Evolutionary conservation across 441 rosid genomes (phyloP).

Genomic region (Codiaeum variegatum): DNA sequence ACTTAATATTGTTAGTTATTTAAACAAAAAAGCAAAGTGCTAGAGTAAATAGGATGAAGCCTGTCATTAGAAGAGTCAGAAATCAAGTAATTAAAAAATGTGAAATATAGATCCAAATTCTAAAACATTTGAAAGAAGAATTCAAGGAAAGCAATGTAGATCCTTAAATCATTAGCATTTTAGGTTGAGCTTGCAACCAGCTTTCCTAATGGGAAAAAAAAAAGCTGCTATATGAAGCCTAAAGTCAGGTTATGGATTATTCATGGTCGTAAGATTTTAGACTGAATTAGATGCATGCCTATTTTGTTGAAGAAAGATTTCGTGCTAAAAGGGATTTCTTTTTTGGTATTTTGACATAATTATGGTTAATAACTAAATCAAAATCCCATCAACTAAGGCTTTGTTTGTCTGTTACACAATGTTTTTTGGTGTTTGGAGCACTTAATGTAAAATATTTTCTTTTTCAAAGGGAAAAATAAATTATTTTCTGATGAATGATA

Average conservation of each 20-base stretch:
- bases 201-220: not conserved
- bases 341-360: too few species aligned
- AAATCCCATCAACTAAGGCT: not conserved
- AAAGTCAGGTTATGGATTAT: not conserved
- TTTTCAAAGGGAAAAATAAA: not conserved
- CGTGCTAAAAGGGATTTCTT: too few species aligned
- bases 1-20: not conserved
- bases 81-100: not conserved
- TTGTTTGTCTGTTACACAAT: not conserved
- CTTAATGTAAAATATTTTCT: not conserved
- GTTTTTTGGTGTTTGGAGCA: not conserved
- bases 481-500: not conserved
- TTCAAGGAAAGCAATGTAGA: not conserved
- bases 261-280: not conserved
- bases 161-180: not conserved
- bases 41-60: not conserved
- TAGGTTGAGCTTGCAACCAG: not conserved
- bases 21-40: not conserved
- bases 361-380: too few species aligned
- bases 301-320: not conserved
- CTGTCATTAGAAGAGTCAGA: not conserved
- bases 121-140: not conserved
- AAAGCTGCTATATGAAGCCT: not conserved
- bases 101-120: not conserved
- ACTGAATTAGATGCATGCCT: not conserved